Evolutionary conservation across 768 basidiomycete species (phyloP).

Genomic region (Tephrocybe sp.): DNA sequence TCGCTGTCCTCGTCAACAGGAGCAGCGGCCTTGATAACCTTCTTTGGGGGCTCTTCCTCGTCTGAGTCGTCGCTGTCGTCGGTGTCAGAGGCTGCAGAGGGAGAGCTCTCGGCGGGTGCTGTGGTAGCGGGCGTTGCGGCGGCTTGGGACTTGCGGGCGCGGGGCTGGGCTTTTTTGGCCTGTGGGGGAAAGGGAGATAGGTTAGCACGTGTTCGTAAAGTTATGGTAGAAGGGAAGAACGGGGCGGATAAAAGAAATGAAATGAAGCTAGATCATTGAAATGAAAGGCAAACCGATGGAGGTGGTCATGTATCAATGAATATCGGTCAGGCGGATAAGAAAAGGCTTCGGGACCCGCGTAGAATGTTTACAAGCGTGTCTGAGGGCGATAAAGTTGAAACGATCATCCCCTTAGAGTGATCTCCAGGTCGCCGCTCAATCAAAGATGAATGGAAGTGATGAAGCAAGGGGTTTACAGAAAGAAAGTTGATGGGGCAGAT

Average conservation of each 20-base stretch:
- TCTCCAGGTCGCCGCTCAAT: not conserved
- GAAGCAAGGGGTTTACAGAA: not conserved
- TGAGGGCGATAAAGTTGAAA: too few species aligned
- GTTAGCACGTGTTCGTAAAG: not conserved
- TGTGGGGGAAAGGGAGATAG: slow-evolving; percentile 5
- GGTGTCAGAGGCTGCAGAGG: slow-evolving; percentile 27
- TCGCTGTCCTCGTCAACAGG: slow-evolving; percentile 19
- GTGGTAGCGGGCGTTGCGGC: slow-evolving; percentile 15
- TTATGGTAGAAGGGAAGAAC: not conserved
- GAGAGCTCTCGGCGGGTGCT: slow-evolving; percentile 22
- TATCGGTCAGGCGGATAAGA: not conserved
- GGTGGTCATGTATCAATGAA: not conserved
- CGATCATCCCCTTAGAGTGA: too few species aligned
- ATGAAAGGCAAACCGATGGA: not conserved
- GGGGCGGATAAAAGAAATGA: not conserved
- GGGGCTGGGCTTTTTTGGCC: slow-evolving; percentile 23
- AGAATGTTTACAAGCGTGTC: too few species aligned
- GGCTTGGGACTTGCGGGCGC: slow-evolving; percentile 13
- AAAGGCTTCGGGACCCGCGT: too few species aligned
- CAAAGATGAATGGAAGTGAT: not conserved
- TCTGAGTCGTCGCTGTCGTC: slow-evolving; percentile 36
- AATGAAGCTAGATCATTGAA: not conserved
- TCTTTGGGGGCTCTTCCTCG: slow-evolving; percentile 32
- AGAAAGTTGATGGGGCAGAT: too few species aligned
- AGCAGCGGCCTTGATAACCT: slow-evolving; percentile 22